A percentile compares a stretch with the other conserved stretches of the same genome.
Evolutionary conservation across 805 yeast genomes (phyloP).

Genomic region (Maudiozyma bulderi): DNA sequence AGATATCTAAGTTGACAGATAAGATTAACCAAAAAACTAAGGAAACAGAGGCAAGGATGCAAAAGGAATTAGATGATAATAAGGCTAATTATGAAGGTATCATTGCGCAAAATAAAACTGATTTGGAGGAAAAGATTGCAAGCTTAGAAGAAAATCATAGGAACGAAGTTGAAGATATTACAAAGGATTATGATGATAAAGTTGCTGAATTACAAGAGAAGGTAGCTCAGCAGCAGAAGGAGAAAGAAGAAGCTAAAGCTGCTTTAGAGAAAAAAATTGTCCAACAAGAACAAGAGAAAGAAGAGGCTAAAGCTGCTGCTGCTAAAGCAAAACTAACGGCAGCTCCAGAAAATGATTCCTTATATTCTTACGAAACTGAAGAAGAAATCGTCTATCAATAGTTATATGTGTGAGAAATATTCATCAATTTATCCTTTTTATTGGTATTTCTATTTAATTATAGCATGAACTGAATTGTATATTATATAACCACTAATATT

Average conservation of each 20-base stretch:
- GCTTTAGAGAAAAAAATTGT: slow-evolving; percentile 1
- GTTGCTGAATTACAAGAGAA: slow-evolving; percentile 8
- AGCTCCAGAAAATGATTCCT: slow-evolving; percentile 3
- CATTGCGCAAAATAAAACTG: slow-evolving; percentile 19
- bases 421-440: neutral
- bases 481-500: neutral
- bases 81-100: slow-evolving; percentile 17
- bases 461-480: neutral
- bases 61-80: slow-evolving; percentile 19
- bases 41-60: slow-evolving; percentile 20
- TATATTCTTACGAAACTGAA: slow-evolving; percentile 34
- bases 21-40: slow-evolving; percentile 21
- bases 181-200: slow-evolving; percentile 12
- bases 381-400: slow-evolving; percentile 38
- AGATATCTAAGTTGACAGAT: slow-evolving; percentile 19
- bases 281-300: slow-evolving; percentile 23
- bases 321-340: slow-evolving; percentile 3
- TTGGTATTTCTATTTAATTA: neutral
- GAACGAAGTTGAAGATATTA: slow-evolving; percentile 13
- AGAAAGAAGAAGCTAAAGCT: slow-evolving; percentile 8
- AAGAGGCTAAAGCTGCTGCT: slow-evolving; percentile 7
- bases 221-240: slow-evolving; percentile 35
- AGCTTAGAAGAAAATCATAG: slow-evolving; percentile 16
- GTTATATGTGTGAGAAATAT: neutral
- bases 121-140: slow-evolving; percentile 13